Evolutionary conservation across 2,329 filamentous ascomycete genomes (phyloP), one percentile per base, ranked within the genome.

Genomic region (Xylaria sp.): DNA sequence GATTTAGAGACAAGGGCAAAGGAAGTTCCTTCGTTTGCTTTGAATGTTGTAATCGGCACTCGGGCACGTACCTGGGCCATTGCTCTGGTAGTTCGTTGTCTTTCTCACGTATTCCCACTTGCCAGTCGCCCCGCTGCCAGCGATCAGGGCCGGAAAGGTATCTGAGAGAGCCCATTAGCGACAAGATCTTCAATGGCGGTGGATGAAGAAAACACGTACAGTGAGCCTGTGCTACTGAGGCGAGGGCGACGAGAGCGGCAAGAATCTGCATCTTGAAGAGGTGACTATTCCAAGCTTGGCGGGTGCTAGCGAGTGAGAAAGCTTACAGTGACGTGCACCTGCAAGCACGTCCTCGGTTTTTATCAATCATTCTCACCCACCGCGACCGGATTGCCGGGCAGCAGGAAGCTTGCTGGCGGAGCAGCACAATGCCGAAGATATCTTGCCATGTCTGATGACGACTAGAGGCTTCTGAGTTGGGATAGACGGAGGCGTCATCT

Each of bases 41-140:
- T 5, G 28, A 13, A 23, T 5, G n/a, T 15, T 9, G 13, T 7
- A 13, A n/a, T 50, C 6, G 46, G 46, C 13, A 39, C 51, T 28
- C 15, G 3, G 56, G 28, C 18, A 71, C 73, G 9, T 37, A 76
- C 75, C 75, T 68, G 83, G 84, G 1, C 81, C 82, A 71, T 86
- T 86, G 76, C 77, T 80, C 75, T 87, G 83, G 76, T 80, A 86
- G 77, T 86, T 86, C 57, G 82, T 80, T 10, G 84, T 85, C 73
- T 82, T 82, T 28, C 84, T 80, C 55, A 86, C 81, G 51, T 82
- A 80, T 56, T 82, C 80, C 85, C 85, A 86, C 74, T 85, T 83
- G 54, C 63, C 70, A 0, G 80, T 80, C 57, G 75, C 74, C 25
- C 68, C 71, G 46, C 79, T 74, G 48, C 75, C 73, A 8, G 79